Base-by-base conservation (phyloP, 2,329 filamentous ascomycete species). In the Aspergillus sp. region DNA sequence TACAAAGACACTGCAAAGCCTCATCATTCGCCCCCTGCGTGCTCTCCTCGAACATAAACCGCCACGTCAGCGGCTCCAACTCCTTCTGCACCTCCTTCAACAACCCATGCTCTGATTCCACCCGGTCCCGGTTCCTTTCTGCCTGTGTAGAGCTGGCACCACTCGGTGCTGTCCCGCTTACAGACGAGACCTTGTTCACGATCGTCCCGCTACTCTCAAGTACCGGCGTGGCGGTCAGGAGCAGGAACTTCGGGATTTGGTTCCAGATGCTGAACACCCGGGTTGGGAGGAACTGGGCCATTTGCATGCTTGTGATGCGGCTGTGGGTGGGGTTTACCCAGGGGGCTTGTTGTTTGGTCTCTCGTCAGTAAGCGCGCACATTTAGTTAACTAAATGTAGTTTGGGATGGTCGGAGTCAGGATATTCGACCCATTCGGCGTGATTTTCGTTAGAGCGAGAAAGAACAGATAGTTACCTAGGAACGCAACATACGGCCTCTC, bases 251-350 rank as follows among this genome's bases (percentile, higher is more conserved):
- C 4, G 71, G 68, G n/a, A 73, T 67, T 4, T 64, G 61, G 47
- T 72, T 52, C 71, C 69, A 73, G 10, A 67, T 1, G 6, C 39
- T 46, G 52, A 73, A 73, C 2, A 64, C 67, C 22, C 62, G 65
- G 1, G 51, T 54, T 0, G 71, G 71, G 1, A 73, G 49, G 39
- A 66, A 70, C 14, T 70, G 67, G 2, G 65, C 67, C 18, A 66
- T 56, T 58, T 68, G 67, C 70, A 69, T 62, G 2, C 52, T 18
- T n/a, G 67, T 70, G 3, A 71, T 69, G 11, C 66, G 68, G 0
- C 77, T 79, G 55, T 75, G 66, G 1, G 70, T 65, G 51, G 73
- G 72, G 54, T 78, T 74, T 3, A 82, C 78, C 73, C 75, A 82
- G 0, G 78, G 78, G 3, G 75, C 77, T 75, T 71, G 5, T 24